Evolutionary conservation across 129 eudicot species (phyloP), one percentile per base, ranked within the genome.

Genomic region (Mikania micrantha): DNA sequence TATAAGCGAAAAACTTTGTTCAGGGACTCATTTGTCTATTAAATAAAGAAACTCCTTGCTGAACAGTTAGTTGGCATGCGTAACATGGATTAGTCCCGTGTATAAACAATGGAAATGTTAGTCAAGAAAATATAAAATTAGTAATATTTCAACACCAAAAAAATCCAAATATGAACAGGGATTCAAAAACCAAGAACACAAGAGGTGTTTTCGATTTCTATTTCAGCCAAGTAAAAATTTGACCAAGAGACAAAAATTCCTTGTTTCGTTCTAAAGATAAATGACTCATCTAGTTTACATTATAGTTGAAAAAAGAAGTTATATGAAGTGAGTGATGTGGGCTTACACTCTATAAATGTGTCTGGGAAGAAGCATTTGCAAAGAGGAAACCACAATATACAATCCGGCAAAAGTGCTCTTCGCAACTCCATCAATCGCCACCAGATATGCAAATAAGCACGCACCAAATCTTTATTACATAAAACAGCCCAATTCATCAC

Each of bases 291-390:
- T 13, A 80, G 79, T 62, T 75, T 80, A 82, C 84, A 85, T 57
- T 65, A 73, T 66, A 73, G 81, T 80, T 74, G 72, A 73, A 68
- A 71, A 70, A 69, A 62, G 70, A 62, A 67, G 65, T 39, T 48
- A 66, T 60, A 71, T 53, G 66, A 66, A 72, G 59, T 70, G 82
- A 82, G 82, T 78, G 77, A 78, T 73, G 78, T 66, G 76, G 80
- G 81, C 92, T 85, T 85, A 88, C 89, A 78, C 78, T 85, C 75
- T 31, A 66, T 63, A 68, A 71, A 66, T 72, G 70, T 80, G 82
- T 59, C 74, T 50, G 70, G 75, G 79, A 85, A 80, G 81, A 85
- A 80, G 81, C 78, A 80, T 78, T 81, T 77, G 81, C 77, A 81
- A 75, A 75, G 88, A 74, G 44, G 78, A 80, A 77, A 64, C 79